Conservation (phyloP, 768 basidiomycete genomes). For the Suillus sp. region DNA sequence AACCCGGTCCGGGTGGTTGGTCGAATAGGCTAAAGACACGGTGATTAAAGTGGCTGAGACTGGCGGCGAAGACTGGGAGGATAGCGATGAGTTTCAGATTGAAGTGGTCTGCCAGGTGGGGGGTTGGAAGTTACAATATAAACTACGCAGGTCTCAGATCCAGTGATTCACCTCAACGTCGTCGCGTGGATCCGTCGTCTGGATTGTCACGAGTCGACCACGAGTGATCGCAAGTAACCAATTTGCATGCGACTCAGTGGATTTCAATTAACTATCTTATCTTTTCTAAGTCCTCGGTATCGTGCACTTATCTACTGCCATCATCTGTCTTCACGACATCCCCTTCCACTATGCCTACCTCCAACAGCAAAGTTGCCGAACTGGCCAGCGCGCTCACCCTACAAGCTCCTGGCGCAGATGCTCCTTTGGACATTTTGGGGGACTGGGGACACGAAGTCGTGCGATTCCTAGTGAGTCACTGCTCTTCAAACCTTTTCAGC, state of each 20-base stretch:
- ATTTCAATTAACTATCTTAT: background rate
- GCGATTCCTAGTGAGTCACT: background rate
- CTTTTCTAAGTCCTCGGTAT: background rate
- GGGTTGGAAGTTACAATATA: background rate
- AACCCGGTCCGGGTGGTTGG: background rate
- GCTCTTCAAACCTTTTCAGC: background rate
- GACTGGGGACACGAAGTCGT: background rate
- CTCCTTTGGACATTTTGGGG: background rate
- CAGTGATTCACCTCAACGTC: no score
- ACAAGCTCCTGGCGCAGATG: background rate
- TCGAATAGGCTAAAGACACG: background rate
- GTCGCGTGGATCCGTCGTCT: background rate
- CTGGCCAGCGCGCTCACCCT: background rate
- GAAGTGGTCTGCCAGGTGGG: background rate
- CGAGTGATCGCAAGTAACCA: background rate
- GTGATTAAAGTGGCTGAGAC: background rate
- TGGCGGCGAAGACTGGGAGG: background rate
- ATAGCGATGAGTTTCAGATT: background rate
- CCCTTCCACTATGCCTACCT: background rate
- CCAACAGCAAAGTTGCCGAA: background rate
- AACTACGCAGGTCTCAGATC: background rate
- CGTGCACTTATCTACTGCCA: background rate
- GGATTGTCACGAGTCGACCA: background rate
- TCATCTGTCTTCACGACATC: background rate
- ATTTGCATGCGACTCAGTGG: background rate